Conservation (phyloP, 495 filamentous ascomycete genomes). For the Pyrenopolyporus hunteri region DNA sequence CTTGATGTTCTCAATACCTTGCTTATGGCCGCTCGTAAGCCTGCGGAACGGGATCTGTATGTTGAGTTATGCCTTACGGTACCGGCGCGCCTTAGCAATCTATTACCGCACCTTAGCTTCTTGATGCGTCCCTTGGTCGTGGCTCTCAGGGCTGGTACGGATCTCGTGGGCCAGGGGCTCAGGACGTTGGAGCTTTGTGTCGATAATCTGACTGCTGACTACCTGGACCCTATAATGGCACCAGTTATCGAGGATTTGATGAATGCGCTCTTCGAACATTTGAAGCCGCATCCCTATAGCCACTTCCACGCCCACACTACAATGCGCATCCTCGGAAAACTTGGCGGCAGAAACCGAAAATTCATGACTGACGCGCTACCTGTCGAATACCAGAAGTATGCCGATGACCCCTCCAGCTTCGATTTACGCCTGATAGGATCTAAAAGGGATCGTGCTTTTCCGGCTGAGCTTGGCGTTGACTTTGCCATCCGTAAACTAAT, state of each 20-base stretch:
- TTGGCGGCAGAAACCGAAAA: slow-evolving; percentile 92
- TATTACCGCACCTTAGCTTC: slow-evolving; percentile 95
- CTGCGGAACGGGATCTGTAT: slow-evolving; percentile 90
- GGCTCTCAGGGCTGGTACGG: slow-evolving; percentile 86
- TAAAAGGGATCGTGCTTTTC: slow-evolving; percentile 84
- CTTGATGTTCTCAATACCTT: slow-evolving; percentile 96
- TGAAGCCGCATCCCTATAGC: slow-evolving; percentile 89
- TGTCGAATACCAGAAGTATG: slow-evolving; percentile 79
- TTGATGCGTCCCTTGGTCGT: slow-evolving; percentile 97
- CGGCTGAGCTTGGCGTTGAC: slow-evolving; percentile 82
- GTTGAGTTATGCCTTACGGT: slow-evolving; percentile 97
- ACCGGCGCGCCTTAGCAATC: slow-evolving; percentile 90
- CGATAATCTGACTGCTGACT: slow-evolving; percentile 97
- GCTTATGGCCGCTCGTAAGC: slow-evolving; percentile 84
- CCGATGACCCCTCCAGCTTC: slow-evolving; percentile 84
- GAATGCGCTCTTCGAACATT: slow-evolving; percentile 93
- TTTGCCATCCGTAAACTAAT: slow-evolving; percentile 84
- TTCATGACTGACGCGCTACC: slow-evolving; percentile 88
- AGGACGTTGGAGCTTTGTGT: slow-evolving; percentile 95
- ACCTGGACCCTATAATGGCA: slow-evolving; percentile 98
- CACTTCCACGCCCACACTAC: slow-evolving; percentile 98
- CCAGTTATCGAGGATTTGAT: slow-evolving; percentile 98
- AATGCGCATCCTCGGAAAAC: slow-evolving; percentile 96
- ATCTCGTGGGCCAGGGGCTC: slow-evolving; percentile 92
- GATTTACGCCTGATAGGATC: slow-evolving; percentile 89